These are phyloP conservation scores for Trapa bicornis DNA, from an alignment of 345 rosid species.

Conservation along the genomic window DNA sequence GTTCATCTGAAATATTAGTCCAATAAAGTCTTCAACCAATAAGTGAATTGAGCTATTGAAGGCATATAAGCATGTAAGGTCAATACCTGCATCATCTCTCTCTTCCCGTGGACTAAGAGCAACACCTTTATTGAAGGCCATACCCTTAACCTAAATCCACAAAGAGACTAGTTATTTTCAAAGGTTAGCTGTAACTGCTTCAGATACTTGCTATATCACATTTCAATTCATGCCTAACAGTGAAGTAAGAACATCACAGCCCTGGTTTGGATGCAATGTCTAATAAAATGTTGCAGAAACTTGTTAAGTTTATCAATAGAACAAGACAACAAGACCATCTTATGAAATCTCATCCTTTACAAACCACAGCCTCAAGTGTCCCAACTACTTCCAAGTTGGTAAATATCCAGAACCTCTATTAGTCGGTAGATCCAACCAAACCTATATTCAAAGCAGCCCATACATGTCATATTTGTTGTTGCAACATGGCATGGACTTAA, in stretches of 20 bases:
- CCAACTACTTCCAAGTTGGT: neutral
- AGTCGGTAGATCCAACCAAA: neutral
- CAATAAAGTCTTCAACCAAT: neutral
- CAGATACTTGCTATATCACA: neutral
- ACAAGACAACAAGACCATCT: neutral
- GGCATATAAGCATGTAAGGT: neutral
- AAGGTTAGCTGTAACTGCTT: neutral
- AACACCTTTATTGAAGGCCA: conserved; percentile 78
- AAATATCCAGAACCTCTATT: neutral
- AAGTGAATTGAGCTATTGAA: neutral
- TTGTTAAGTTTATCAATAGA: neutral
- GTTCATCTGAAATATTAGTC: conserved; percentile 32
- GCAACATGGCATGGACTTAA: neutral
- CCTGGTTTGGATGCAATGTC: neutral
- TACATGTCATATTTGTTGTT: neutral
- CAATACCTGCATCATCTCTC: conserved; percentile 67
- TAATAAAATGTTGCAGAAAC: neutral
- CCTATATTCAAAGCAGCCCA: neutral
- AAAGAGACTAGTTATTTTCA: neutral
- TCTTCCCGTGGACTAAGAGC: conserved; percentile 43
- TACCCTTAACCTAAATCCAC: conserved; percentile 71
- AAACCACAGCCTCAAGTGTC: neutral
- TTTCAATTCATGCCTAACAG: neutral
- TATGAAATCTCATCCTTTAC: neutral
- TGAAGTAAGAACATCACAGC: neutral